These are phyloP conservation scores for Malbranchea cinnamomea DNA, from an alignment of 2,329 filamentous ascomycete species.

Conservation along the genomic window DNA sequence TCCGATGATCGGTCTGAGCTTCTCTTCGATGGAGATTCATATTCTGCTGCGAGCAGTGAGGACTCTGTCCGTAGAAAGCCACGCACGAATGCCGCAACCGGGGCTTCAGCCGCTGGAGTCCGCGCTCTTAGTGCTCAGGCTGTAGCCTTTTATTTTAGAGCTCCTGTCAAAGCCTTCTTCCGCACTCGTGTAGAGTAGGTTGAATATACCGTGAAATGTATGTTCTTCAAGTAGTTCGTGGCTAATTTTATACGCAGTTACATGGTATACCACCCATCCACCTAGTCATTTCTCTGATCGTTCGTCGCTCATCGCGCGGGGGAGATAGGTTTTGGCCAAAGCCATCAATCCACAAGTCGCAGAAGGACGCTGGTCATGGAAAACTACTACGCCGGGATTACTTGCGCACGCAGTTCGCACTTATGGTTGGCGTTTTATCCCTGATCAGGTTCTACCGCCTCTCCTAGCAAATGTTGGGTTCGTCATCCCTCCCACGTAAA, in stretches of 20 bases:
- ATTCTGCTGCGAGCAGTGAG: too few species aligned
- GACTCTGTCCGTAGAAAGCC: conserved; percentile 25
- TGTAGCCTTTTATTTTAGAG: conserved; percentile 81
- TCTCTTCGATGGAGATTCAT: too few species aligned
- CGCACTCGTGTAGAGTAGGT: conserved; percentile 75
- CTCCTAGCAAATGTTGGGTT: conserved; percentile 47
- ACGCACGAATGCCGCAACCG: conserved; percentile 48
- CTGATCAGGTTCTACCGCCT: conserved; percentile 49
- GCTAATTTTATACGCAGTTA: conserved; percentile 25
- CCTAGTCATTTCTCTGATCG: background rate
- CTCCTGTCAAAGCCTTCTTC: conserved; percentile 86
- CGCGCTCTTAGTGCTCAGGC: conserved; percentile 71
- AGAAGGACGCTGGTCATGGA: conserved; percentile 39
- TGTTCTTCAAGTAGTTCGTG: conserved; percentile 1
- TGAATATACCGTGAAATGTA: background rate
- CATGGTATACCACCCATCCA: conserved; percentile 28
- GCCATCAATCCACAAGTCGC: conserved; percentile 43
- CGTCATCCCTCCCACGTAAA: conserved; percentile 8
- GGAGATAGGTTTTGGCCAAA: conserved; percentile 41
- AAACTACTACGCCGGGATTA: conserved; percentile 46
- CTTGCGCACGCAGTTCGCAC: conserved; percentile 44
- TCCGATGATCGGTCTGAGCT: conserved; percentile 7
- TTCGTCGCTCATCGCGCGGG: conserved; percentile 3
- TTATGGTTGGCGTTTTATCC: conserved; percentile 51
- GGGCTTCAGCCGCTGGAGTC: conserved; percentile 71